Conservation (phyloP, 2,329 filamentous ascomycete genomes). For the Nemania sp. region DNA sequence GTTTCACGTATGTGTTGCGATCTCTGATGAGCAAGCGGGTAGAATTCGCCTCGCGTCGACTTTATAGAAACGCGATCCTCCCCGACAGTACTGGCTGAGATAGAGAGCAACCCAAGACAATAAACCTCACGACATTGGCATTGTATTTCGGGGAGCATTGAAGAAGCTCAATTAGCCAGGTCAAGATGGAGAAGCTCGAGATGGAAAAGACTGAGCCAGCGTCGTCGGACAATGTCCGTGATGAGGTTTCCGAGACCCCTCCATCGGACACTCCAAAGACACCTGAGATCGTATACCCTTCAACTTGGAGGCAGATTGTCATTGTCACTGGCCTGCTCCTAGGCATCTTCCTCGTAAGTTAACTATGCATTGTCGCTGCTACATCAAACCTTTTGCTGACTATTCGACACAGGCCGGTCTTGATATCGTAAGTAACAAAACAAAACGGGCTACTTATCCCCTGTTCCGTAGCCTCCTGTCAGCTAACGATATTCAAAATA, state of each 20-base stretch:
- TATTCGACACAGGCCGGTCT: slow-evolving; percentile 23
- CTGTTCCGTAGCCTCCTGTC: background rate
- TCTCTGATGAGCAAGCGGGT: background rate
- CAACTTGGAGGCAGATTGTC: slow-evolving; percentile 19
- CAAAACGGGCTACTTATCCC: background rate
- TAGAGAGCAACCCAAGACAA: background rate
- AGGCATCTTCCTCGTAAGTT: slow-evolving; percentile 29
- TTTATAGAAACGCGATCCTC: background rate
- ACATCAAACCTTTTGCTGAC: background rate
- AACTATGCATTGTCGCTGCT: background rate
- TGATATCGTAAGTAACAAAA: slow-evolving; percentile 24
- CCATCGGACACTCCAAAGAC: background rate
- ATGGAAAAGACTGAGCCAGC: slow-evolving; percentile 1
- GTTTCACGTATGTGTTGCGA: background rate
- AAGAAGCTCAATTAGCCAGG: background rate
- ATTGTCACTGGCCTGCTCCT: slow-evolving; percentile 27
- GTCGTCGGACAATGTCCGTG: background rate
- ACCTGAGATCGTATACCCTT: slow-evolving; percentile 13
- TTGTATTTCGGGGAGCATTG: background rate
- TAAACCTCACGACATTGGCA: background rate
- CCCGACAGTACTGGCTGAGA: background rate
- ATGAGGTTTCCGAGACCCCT: background rate
- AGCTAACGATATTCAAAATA: background rate
- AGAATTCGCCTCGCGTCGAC: background rate
- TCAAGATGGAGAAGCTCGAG: background rate